phyloP scores from a whole-genome alignment of 129 eudicot species.

The Sambucus nigra region DNA sequence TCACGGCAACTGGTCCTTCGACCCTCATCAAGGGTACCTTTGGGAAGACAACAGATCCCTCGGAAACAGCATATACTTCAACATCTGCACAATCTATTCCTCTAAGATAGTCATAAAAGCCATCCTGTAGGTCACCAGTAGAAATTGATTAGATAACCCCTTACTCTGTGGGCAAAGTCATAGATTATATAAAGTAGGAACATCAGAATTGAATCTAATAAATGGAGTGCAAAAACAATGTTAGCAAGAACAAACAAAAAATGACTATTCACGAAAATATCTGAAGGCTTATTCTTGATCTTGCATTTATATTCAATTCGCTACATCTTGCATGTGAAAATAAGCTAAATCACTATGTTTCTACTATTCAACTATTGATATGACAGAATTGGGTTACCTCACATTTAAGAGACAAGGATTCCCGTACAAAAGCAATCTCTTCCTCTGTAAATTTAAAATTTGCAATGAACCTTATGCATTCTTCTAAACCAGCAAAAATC shows the following conservation, averaged over 20 bases:
- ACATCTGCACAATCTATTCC: constrained; percentile 82
- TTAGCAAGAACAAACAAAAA: no score
- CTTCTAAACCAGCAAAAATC: constrained; percentile 91
- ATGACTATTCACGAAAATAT: neutral
- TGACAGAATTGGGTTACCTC: constrained; percentile 43
- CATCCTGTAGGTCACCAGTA: constrained; percentile 40
- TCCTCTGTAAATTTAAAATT: constrained; percentile 69
- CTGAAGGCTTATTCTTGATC: neutral
- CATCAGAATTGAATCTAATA: no score
- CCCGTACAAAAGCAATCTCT: constrained; percentile 57
- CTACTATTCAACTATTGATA: neutral
- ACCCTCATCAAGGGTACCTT: constrained; percentile 90
- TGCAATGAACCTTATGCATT: constrained; percentile 88
- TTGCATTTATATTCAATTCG: neutral
- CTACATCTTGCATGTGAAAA: neutral
- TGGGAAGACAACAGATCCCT: constrained; percentile 92
- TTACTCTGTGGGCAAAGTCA: neutral
- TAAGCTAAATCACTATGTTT: neutral
- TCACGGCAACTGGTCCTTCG: constrained; percentile 95
- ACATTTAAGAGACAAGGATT: constrained; percentile 65
- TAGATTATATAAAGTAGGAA: neutral
- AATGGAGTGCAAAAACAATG: no score
- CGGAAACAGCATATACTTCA: constrained; percentile 79
- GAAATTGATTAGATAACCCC: constrained; percentile 11
- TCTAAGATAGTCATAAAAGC: constrained; percentile 77